These are phyloP conservation scores for Phialemoniopsis sp. DNA, from an alignment of 2,329 filamentous ascomycete species.

Conservation along the genomic window DNA sequence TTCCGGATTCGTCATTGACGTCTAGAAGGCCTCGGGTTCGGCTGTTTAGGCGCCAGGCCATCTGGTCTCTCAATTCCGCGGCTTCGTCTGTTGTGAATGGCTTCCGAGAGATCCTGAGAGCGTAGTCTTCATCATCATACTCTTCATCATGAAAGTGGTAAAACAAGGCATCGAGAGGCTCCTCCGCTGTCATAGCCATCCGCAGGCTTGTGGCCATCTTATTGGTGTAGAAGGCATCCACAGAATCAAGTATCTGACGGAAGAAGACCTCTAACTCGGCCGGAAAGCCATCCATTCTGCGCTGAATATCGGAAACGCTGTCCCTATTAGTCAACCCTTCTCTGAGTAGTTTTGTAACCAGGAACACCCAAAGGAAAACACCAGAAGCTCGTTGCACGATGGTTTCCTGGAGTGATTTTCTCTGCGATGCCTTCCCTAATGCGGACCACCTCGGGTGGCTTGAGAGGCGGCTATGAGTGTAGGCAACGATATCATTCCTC, in stretches of 20 bases:
- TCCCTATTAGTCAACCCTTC: constrained; percentile 1
- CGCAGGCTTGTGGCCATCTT: constrained; percentile 2
- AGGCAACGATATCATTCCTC: background rate
- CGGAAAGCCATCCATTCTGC: background rate
- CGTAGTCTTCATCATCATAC: too few species aligned
- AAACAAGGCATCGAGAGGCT: too few species aligned
- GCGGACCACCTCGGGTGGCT: constrained; percentile 88
- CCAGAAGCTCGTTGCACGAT: constrained; percentile 1
- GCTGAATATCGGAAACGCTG: background rate
- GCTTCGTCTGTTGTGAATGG: too few species aligned
- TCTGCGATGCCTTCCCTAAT: constrained; percentile 78
- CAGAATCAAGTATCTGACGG: constrained; percentile 1
- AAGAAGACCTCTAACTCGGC: constrained; percentile 1
- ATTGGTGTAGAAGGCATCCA: background rate
- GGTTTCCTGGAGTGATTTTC: constrained; percentile 24
- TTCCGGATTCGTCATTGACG: too few species aligned
- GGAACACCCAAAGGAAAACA: constrained; percentile 4
- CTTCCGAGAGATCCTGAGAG: too few species aligned
- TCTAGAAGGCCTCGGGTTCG: too few species aligned
- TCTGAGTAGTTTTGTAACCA: background rate
- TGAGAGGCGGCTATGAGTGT: constrained; percentile 30
- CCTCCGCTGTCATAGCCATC: background rate
- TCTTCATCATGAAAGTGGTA: too few species aligned
- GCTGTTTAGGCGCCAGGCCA: too few species aligned
- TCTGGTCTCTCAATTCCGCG: too few species aligned